Evolutionary conservation across 257 asterid genomes (phyloP), one percentile per base, ranked within the genome.

Genomic region (Solanum verrucosum): DNA sequence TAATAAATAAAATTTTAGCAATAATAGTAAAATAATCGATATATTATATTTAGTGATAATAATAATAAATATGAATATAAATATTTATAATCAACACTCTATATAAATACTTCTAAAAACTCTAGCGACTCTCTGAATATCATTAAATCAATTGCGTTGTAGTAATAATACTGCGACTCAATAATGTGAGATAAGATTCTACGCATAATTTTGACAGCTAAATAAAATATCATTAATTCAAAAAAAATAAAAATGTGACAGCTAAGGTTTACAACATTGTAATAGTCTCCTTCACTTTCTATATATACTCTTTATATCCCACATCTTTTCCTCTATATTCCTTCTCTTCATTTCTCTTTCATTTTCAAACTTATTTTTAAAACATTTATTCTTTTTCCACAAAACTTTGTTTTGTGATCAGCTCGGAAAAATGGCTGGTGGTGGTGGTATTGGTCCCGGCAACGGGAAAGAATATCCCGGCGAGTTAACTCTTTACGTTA

Each of bases 381-480:
- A 60, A 23, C 14, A 9, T 9, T 63, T 2, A 63, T 4, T 23
- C 4, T 23, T 35, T 8, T n/a, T 37, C 75, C 11, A 20, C 31
- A 5, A 21, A 78, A 78, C 23, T 0, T 20, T 16, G 40, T 40
- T 56, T 25, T 12, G 82, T 79, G 25, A 35, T 25, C 18, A 37
- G 78, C 83, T 27, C 29, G 8, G 85, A 34, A 87, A 67, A 86
- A 96, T 96, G 99, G 98, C 99, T 27, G 99, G 96, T 35, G 98
- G 98, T 84, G 99, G 98, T 73, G 95, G 84, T 33, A 85, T 92
- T 21, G 93, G 89, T 72, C 75, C 92, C 16, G 95, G 92, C 2
- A 90, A 92, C 33, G 92, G 94, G 35, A 94, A 93, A 87, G 94
- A 86, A 33, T 96, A 96, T 90, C 96, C 98, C 74, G 98, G 99